A percentile compares a stretch with the other conserved stretches of the same genome.
Conservation (phyloP, 352 stramenopile species). For the Peronospora tabacina region DNA sequence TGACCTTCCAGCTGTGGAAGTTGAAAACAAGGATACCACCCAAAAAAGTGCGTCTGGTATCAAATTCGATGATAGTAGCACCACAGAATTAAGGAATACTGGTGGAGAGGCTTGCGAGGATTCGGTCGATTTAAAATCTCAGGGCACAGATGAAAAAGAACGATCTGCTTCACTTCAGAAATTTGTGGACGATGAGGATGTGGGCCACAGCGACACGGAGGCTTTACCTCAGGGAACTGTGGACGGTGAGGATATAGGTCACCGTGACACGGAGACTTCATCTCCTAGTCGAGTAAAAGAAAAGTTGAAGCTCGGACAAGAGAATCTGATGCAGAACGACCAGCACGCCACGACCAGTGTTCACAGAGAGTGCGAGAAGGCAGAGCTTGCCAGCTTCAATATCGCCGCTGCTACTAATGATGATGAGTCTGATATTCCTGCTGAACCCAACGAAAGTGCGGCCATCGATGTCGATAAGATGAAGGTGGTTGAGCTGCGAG, state of each 20-base stretch:
- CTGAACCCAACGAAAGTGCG: slow-evolving; percentile 6
- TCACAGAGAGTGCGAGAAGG: slow-evolving; percentile 6
- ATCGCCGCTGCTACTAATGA: background rate
- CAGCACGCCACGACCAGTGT: slow-evolving; percentile 1
- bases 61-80: background rate
- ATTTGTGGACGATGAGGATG: background rate
- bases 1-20: slow-evolving; percentile 4
- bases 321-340: slow-evolving; percentile 9
- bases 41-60: slow-evolving; percentile 12
- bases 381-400: slow-evolving; percentile 1
- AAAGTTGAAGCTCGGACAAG: slow-evolving; percentile 10
- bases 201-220: slow-evolving; percentile 3
- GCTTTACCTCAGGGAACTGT: slow-evolving; percentile 2
- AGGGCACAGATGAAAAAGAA: slow-evolving; percentile 5
- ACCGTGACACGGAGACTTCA: slow-evolving; percentile 7
- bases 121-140: background rate
- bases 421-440: slow-evolving; percentile 1
- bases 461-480: slow-evolving; percentile 38
- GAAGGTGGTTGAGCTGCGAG: slow-evolving; percentile 51
- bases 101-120: slow-evolving; percentile 2
- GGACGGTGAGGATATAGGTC: background rate
- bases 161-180: background rate
- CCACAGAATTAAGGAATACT: slow-evolving; percentile 2
- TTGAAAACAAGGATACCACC: slow-evolving; percentile 16
- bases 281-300: slow-evolving; percentile 4